Evolutionary conservation across 2,329 filamentous ascomycete genomes (phyloP), one percentile per base, ranked within the genome.

Genomic region (Neoascochyta sp.): DNA sequence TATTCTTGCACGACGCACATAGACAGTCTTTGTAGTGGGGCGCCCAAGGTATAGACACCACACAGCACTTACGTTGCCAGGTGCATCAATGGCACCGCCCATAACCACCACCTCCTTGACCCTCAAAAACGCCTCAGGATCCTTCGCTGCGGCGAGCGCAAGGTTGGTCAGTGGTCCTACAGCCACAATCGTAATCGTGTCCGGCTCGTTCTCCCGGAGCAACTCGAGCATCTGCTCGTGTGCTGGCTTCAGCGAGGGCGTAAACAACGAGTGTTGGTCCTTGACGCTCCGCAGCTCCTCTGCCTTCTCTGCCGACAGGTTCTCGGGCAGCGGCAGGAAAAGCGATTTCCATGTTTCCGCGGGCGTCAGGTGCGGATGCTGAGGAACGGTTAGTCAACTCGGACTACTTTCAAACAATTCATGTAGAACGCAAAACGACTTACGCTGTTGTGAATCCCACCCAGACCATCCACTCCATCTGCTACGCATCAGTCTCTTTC

Each of bases 81-180:
- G 75, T 24, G 80, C 68, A 36, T 84, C 73, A 31, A 98, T 76
- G 14, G 86, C 81, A 37, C 92, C 92, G 36, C 90, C 92, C 92
- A 98, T 98, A 25, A 95, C 85, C 4, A 95, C 82, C 3, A 98
- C 76, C 63, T 96, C 88, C 62, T 93, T 94, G 27, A 81, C 86
- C 23, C 80, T 79, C 32, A 98, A 72, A 62, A 98, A 95, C 0
- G 88, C 82, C 62, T 90, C 86, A 0, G 89, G 82, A 47, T 96
- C 90, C 52, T 87, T 80, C 9, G 87, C 81, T 3, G 92, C 89
- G 3, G 92, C 92, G 15, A 94, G 65, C 1, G 92, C 92, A 16
- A 95, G 68, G 58, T 95, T 98, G n/a, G 92, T 96, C 47, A 96
- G 69, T 1, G 92, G 92, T 0, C 92, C 92, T 27, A 96, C 74